A percentile compares a stretch with the other conserved stretches of the same genome.
Conservation (phyloP, 805 yeast species). For the Nakazawaea wyomingensis region DNA sequence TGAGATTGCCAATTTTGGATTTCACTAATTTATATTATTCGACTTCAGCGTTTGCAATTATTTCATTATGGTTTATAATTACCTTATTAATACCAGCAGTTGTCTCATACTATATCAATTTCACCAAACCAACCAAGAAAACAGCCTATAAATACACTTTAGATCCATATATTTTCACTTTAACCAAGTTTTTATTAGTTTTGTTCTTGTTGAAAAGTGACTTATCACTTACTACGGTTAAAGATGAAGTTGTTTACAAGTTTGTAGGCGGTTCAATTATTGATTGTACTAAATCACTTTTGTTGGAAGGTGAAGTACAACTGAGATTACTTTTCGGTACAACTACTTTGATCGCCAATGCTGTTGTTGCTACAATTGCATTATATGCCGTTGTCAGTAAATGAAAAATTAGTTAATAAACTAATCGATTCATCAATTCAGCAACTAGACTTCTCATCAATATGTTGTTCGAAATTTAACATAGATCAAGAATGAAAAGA, state of each 20-base stretch:
- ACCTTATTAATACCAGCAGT: slow-evolving; percentile 37
- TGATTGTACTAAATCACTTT: slow-evolving; percentile 25
- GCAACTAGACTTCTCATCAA: too few species aligned
- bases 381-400: slow-evolving; percentile 33
- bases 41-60: slow-evolving; percentile 27
- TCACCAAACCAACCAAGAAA: slow-evolving; percentile 36
- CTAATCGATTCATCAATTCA: too few species aligned
- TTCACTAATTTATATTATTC: slow-evolving; percentile 25
- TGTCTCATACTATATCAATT: slow-evolving; percentile 47
- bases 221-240: slow-evolving; percentile 18
- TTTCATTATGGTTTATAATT: slow-evolving; percentile 34
- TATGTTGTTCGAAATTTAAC: too few species aligned
- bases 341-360: slow-evolving; percentile 41
- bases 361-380: slow-evolving; percentile 41
- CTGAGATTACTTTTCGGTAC: slow-evolving; percentile 39
- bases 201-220: slow-evolving; percentile 30
- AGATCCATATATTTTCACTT: slow-evolving; percentile 48
- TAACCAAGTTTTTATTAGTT: slow-evolving; percentile 37
- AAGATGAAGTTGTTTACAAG: slow-evolving; percentile 27
- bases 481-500: too few species aligned
- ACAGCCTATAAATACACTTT: slow-evolving; percentile 32
- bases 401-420: neutral
- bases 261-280: slow-evolving; percentile 25
- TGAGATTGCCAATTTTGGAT: slow-evolving; percentile 29
- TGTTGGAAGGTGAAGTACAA: slow-evolving; percentile 33